Percentiles rank a stretch among this genome's conserved stretches.
Conservation (phyloP, 805 yeast genomes). For the Candida alai region DNA sequence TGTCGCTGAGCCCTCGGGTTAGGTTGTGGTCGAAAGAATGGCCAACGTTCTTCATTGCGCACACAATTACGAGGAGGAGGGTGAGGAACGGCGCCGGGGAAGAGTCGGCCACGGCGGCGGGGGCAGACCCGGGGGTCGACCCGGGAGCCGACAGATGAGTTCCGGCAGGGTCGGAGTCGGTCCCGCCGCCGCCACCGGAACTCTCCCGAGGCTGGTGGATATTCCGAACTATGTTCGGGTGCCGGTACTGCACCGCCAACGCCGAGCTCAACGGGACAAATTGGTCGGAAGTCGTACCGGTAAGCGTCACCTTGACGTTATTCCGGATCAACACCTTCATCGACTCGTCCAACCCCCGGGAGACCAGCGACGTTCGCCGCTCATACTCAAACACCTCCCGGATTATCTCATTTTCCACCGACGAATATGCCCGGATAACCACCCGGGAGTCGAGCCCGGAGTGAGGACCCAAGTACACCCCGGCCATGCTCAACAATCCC, state of each 20-base stretch:
- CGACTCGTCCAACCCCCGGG: conserved; percentile 16
- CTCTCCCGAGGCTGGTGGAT: conserved; percentile 17
- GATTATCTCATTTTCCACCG: conserved; percentile 33
- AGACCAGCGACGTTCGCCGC: conserved; percentile 16
- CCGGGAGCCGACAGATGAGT: neutral
- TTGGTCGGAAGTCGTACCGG: conserved; percentile 33
- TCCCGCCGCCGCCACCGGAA: neutral
- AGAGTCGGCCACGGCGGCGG: conserved; percentile 3
- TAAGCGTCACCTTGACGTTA: conserved; percentile 34
- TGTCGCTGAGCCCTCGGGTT: conserved; percentile 25
- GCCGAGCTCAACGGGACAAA: conserved; percentile 34
- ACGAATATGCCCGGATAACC: conserved; percentile 35
- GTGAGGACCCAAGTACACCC: conserved; percentile 30
- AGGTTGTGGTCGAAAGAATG: conserved; percentile 26
- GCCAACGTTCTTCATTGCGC: conserved; percentile 35
- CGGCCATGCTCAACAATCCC: conserved; percentile 36
- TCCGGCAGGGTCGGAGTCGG: conserved; percentile 1
- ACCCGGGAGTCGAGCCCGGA: conserved; percentile 30
- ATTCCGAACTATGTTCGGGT: conserved; percentile 35
- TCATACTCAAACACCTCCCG: conserved; percentile 33
- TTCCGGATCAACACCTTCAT: conserved; percentile 17
- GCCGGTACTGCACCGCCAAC: conserved; percentile 24
- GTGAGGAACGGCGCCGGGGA: conserved; percentile 26
- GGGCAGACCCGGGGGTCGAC: too few species aligned
- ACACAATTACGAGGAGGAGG: conserved; percentile 23